Conservation (phyloP, 2,329 filamentous ascomycete genomes). For the Dendrostoma leiphaemia region DNA sequence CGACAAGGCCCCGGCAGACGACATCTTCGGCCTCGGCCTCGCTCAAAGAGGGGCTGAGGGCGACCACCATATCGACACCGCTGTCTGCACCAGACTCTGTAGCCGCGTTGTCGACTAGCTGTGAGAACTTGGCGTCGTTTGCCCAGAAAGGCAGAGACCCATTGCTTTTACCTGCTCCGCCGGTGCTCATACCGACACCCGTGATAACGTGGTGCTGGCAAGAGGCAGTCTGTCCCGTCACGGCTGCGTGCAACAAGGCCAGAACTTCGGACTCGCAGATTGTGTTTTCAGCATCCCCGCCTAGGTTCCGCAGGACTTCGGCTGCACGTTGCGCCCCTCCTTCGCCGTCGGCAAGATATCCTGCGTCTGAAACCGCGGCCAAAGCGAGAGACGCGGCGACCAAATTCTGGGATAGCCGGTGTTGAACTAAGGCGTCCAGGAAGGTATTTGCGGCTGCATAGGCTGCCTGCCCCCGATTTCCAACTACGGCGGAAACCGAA, state of each 20-base stretch:
- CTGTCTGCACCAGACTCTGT: constrained; percentile 34
- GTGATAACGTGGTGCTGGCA: constrained; percentile 54
- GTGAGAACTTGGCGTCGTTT: constrained; percentile 51
- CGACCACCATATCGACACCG: constrained; percentile 19
- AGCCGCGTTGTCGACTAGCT: constrained; percentile 39
- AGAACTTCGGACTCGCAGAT: constrained; percentile 54
- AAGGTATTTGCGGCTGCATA: constrained; percentile 46
- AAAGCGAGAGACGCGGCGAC: constrained; percentile 46
- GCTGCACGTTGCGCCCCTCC: constrained; percentile 43
- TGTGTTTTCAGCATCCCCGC: constrained; percentile 40
- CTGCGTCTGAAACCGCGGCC: constrained; percentile 47
- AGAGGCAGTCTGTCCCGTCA: constrained; percentile 38
- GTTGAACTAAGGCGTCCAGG: constrained; percentile 36
- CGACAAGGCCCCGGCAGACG: constrained; percentile 44
- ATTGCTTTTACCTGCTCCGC: neutral
- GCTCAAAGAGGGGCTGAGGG: constrained; percentile 41
- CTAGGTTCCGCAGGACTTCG: constrained; percentile 39
- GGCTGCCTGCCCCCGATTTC: constrained; percentile 43
- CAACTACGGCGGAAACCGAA: constrained; percentile 33
- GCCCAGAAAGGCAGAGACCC: constrained; percentile 46
- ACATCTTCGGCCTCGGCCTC: constrained; percentile 45
- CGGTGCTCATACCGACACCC: constrained; percentile 45
- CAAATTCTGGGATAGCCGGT: constrained; percentile 32
- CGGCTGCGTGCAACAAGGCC: constrained; percentile 50
- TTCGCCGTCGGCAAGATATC: constrained; percentile 44